Percentiles rank a stretch among this genome's conserved stretches.
These are phyloP conservation scores for Candida ulmi DNA, from an alignment of 805 yeast species.

Conservation along the genomic window DNA sequence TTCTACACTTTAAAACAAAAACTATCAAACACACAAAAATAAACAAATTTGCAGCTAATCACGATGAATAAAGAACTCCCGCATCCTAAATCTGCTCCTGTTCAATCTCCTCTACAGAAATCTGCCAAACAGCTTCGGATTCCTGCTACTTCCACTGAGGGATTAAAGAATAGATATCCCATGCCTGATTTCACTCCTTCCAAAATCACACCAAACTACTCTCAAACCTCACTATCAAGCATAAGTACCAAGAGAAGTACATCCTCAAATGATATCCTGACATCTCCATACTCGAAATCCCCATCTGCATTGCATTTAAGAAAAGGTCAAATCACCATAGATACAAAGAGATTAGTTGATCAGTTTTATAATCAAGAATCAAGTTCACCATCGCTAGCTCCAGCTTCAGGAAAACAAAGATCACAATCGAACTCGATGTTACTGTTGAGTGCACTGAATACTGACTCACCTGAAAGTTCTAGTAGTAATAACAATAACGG, in stretches of 20 bases:
- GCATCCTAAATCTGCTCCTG: constrained; percentile 13
- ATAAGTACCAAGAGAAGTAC: constrained; percentile 1
- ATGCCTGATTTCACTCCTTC: constrained; percentile 4
- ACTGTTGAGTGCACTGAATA: not conserved
- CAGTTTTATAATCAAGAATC: constrained; percentile 13
- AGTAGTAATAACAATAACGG: too few relatives aligned
- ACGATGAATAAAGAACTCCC: constrained; percentile 2
- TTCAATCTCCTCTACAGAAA: constrained; percentile 10
- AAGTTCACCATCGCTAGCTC: not conserved
- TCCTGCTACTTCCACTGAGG: constrained; percentile 2
- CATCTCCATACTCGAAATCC: not conserved
- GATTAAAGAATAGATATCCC: not conserved
- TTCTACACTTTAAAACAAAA: not conserved
- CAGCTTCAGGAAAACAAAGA: not conserved
- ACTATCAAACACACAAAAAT: not conserved
- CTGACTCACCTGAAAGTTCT: too few relatives aligned
- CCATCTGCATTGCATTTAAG: not conserved
- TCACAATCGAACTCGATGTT: not conserved
- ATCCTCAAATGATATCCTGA: not conserved
- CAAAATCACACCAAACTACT: too few relatives aligned
- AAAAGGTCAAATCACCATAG: not conserved
- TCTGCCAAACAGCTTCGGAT: constrained; percentile 12
- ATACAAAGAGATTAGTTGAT: constrained; percentile 12
- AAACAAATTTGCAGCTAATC: not conserved
- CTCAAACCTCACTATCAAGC: not conserved